Evolutionary conservation across 192 early-diverging fungal species (phyloP).

Genomic region (Umbelopsis vinacea): DNA sequence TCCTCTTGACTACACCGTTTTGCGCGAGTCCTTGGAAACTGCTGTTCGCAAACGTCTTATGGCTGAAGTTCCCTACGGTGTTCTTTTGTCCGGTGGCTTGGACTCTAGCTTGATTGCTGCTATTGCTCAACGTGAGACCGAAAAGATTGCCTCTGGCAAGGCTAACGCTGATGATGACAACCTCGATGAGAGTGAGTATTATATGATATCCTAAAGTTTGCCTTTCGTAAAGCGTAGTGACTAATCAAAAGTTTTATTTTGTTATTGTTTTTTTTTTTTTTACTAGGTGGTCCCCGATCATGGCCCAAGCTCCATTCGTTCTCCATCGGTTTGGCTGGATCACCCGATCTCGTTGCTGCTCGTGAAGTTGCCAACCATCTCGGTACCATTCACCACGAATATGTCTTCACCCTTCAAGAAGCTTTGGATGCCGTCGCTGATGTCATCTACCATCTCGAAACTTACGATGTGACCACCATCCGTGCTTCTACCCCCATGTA

Average conservation of each 20-base stretch:
- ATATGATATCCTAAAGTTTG: too few relatives aligned
- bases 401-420: constrained; percentile 95
- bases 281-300: constrained; percentile 57
- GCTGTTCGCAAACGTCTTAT: constrained; percentile 96
- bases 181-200: constrained; percentile 54
- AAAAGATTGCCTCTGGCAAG: constrained; percentile 60
- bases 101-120: constrained; percentile 95
- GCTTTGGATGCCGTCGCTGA: constrained; percentile 94
- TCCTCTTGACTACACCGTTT: constrained; percentile 66
- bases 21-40: constrained; percentile 82
- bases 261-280: not conserved
- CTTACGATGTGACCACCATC: constrained; percentile 98
- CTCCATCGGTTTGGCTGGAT: constrained; percentile 91
- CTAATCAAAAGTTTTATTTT: too few relatives aligned
- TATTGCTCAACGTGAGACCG: constrained; percentile 86
- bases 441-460: constrained; percentile 97
- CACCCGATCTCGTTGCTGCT: constrained; percentile 93
- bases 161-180: constrained; percentile 59
- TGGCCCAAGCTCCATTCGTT: constrained; percentile 98
- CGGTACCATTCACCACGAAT: constrained; percentile 92
- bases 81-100: constrained; percentile 92
- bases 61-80: constrained; percentile 98
- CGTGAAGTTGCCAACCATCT: constrained; percentile 90
- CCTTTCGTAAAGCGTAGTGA: too few relatives aligned
- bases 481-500: constrained; percentile 99